These are phyloP conservation scores for Peronospora tabacina DNA, from an alignment of 352 stramenopile genomes.

Conservation along the genomic window DNA sequence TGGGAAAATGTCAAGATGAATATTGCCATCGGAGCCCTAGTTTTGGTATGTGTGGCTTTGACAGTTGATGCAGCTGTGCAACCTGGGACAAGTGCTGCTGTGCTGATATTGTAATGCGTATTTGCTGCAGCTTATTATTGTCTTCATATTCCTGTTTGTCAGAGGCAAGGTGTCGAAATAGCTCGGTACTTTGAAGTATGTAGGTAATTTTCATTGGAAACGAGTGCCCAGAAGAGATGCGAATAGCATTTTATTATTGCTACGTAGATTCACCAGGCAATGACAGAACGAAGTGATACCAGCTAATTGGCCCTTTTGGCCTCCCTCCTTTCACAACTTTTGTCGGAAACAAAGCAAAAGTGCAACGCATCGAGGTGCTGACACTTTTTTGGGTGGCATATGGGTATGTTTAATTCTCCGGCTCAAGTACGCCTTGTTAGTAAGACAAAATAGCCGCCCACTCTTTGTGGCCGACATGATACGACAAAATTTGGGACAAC, in stretches of 20 bases:
- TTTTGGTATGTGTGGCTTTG: conserved; percentile 38
- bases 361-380: too few species aligned
- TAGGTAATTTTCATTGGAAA: conserved; percentile 2
- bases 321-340: too few species aligned
- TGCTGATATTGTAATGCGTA: conserved; percentile 2
- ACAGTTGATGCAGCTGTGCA: background rate
- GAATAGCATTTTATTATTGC: conserved; percentile 22
- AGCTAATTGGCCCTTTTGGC: too few species aligned
- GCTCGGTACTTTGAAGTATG: conserved; percentile 5
- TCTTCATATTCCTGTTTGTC: conserved; percentile 49
- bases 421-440: too few species aligned
- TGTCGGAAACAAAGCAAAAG: too few species aligned
- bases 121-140: conserved; percentile 31
- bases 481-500: too few species aligned
- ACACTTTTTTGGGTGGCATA: too few species aligned
- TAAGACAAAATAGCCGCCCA: too few species aligned
- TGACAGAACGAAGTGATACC: conserved; percentile 1
- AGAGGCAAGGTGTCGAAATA: conserved; percentile 45
- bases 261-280: conserved; percentile 10
- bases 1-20: conserved; percentile 87
- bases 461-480: too few species aligned
- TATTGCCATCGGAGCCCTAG: conserved; percentile 59
- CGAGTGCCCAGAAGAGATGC: conserved; percentile 3
- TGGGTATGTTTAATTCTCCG: too few species aligned
- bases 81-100: background rate